phyloP scores from a whole-genome alignment of 768 basidiomycete genomes.

The Scleroderma citrinum region DNA sequence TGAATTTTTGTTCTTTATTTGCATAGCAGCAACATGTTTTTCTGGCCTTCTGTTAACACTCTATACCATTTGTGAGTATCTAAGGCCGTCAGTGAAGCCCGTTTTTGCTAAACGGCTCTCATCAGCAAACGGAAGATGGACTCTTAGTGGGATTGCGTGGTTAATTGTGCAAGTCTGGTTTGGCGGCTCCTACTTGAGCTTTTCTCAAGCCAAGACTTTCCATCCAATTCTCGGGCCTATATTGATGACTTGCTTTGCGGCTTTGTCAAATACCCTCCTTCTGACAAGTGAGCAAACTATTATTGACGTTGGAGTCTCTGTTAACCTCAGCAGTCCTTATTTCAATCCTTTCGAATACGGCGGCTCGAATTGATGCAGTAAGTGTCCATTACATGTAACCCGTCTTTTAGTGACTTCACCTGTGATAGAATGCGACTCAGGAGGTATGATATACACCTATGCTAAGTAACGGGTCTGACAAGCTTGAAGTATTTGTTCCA shows the following conservation, averaged over 20 bases:
- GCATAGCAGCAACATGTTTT: conserved; percentile 72
- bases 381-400: conserved; percentile 11
- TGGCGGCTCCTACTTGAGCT: conserved; percentile 64
- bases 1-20: conserved; percentile 75
- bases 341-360: conserved; percentile 87
- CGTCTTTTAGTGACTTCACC: neutral
- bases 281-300: conserved; percentile 57
- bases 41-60: conserved; percentile 65
- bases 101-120: conserved; percentile 20
- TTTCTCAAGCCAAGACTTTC: conserved; percentile 51
- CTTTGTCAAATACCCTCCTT: conserved; percentile 70
- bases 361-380: conserved; percentile 66
- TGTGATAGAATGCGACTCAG: conserved; percentile 48
- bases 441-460: conserved; percentile 35
- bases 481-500: conserved; percentile 75
- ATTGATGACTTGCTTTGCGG: conserved; percentile 75
- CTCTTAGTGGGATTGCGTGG: conserved; percentile 60
- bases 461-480: conserved; percentile 10
- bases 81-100: neutral
- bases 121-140: conserved; percentile 27
- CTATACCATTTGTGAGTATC: conserved; percentile 39
- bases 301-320: neutral
- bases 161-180: conserved; percentile 87
- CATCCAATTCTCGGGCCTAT: conserved; percentile 72
- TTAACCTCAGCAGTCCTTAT: conserved; percentile 50